These are phyloP conservation scores for Lasiodiplodia theobromae DNA, from an alignment of 2,329 filamentous ascomycete genomes.

Conservation along the genomic window DNA sequence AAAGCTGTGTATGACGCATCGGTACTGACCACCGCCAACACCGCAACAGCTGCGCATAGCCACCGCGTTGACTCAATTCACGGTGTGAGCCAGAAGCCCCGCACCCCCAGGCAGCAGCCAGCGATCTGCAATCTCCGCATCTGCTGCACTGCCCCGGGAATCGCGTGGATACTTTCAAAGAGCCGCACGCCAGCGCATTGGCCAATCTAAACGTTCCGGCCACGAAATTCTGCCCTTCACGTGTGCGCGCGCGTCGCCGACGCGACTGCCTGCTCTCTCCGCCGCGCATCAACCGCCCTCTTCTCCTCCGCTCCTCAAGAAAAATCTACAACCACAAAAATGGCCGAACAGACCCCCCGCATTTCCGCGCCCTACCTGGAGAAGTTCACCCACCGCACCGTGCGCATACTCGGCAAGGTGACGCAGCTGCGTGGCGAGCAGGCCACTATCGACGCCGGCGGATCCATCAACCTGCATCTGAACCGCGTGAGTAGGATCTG, in stretches of 20 bases:
- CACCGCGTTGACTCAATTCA: slow-evolving; percentile 26
- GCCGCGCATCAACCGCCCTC: not conserved
- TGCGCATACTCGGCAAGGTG: slow-evolving; percentile 87
- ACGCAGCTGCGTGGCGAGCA: slow-evolving; percentile 80
- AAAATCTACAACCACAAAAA: slow-evolving; percentile 43
- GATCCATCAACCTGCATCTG: slow-evolving; percentile 75
- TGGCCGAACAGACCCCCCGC: slow-evolving; percentile 81
- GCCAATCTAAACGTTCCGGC: not conserved
- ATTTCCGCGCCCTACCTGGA: slow-evolving; percentile 82
- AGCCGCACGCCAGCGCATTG: not conserved
- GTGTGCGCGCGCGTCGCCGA: slow-evolving; percentile 13
- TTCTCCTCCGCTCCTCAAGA: not conserved
- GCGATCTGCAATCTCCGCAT: not conserved
- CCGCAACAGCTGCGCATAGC: not conserved
- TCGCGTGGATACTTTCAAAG: not conserved
- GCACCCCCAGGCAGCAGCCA: not conserved
- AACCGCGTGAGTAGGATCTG: slow-evolving; percentile 66
- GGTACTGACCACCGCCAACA: not conserved
- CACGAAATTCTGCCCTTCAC: slow-evolving; percentile 10
- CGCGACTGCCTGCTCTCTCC: slow-evolving; percentile 13
- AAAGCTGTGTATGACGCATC: slow-evolving; percentile 17
- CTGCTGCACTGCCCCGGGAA: not conserved
- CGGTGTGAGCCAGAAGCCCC: slow-evolving; percentile 7
- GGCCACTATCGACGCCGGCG: slow-evolving; percentile 80
- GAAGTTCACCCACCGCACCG: slow-evolving; percentile 72